Percentiles rank a stretch among this genome's conserved stretches.
These are phyloP conservation scores for Tulasnella sp. DNA, from an alignment of 768 basidiomycete species.

Conservation along the genomic window DNA sequence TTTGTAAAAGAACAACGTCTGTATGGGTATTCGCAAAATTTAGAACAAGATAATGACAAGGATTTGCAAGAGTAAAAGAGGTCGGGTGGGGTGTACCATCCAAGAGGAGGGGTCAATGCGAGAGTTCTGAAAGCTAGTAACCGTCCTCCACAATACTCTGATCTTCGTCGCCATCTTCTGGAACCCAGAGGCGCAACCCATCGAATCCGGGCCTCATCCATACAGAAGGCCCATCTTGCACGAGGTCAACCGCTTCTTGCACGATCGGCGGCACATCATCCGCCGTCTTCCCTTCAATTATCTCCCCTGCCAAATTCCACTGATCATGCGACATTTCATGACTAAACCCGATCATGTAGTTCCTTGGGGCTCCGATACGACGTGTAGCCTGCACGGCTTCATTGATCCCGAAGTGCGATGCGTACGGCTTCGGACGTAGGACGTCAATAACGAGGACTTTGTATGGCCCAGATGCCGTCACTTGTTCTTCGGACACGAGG, in stretches of 20 bases:
- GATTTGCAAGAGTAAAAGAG: too few species aligned
- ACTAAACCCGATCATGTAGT: constrained; percentile 62
- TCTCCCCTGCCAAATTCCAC: constrained; percentile 51
- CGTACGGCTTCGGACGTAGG: constrained; percentile 48
- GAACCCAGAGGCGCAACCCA: constrained; percentile 47
- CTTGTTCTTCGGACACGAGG: constrained; percentile 23
- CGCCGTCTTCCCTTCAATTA: constrained; percentile 26
- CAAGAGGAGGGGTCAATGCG: too few species aligned
- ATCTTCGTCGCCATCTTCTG: constrained; percentile 24
- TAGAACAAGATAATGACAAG: neutral
- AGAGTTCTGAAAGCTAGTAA: too few species aligned
- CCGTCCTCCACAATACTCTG: constrained; percentile 39
- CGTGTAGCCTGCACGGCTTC: constrained; percentile 46
- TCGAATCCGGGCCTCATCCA: constrained; percentile 70
- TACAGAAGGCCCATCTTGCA: constrained; percentile 34
- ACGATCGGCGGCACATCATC: constrained; percentile 23
- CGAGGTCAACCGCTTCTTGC: constrained; percentile 33
- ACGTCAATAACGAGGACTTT: constrained; percentile 68
- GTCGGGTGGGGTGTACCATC: too few species aligned
- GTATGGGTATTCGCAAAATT: constrained; percentile 26
- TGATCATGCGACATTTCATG: constrained; percentile 73
- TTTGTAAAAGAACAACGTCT: constrained; percentile 41
- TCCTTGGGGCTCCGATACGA: constrained; percentile 45
- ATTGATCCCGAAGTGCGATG: constrained; percentile 69
- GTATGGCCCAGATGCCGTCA: too few species aligned